phyloP scores from a whole-genome alignment of 129 eudicot genomes.

The Silybum marianum region DNA sequence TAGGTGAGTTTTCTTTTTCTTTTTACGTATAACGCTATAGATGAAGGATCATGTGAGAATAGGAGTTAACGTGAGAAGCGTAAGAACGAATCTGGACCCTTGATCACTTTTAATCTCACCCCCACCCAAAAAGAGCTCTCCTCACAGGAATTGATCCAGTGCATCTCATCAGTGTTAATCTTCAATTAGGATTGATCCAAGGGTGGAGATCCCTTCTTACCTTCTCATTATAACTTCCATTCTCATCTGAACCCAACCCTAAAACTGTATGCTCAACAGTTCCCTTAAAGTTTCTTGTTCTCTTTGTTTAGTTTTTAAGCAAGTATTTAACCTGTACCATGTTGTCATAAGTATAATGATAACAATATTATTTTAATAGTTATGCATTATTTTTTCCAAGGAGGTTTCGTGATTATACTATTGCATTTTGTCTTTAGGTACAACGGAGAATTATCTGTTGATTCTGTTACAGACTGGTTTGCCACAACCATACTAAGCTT shows the following conservation, averaged over 20 bases:
- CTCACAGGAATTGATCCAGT: too few relatives aligned
- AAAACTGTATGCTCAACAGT: background rate
- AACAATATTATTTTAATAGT: background rate
- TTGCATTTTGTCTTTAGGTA: conserved; percentile 55
- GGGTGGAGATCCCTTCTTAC: too few relatives aligned
- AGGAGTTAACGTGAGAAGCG: too few relatives aligned
- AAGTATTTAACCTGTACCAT: background rate
- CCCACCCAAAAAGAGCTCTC: too few relatives aligned
- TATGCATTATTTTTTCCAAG: conserved; percentile 1
- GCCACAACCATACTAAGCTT: conserved; percentile 66
- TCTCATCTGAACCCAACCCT: too few relatives aligned
- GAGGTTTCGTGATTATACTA: background rate
- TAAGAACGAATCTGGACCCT: too few relatives aligned
- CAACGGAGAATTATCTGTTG: conserved; percentile 90
- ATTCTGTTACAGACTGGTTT: conserved; percentile 90
- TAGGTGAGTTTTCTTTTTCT: conserved; percentile 53
- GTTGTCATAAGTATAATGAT: background rate
- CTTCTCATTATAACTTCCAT: too few relatives aligned
- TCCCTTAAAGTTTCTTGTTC: background rate
- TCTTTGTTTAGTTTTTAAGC: background rate
- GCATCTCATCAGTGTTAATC: too few relatives aligned
- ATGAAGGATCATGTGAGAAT: too few relatives aligned
- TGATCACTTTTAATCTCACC: too few relatives aligned
- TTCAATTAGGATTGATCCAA: too few relatives aligned
- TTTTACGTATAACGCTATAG: background rate